These are phyloP conservation scores for Camellia japonica DNA, from an alignment of 148 eudicot genomes.

Conservation along the genomic window DNA sequence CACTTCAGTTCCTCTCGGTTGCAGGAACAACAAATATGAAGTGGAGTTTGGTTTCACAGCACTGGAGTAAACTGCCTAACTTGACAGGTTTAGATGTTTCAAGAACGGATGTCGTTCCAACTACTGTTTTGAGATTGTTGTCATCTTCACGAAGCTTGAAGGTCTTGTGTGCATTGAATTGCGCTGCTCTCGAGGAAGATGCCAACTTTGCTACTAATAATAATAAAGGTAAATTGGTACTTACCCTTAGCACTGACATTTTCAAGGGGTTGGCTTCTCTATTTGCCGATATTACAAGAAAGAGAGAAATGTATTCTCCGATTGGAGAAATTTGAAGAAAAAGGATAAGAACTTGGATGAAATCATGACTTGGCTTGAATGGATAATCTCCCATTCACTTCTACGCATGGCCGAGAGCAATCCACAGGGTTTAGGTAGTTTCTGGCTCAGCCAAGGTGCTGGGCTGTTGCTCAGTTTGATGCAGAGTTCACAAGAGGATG, in stretches of 20 bases:
- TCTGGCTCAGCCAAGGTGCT: conserved; percentile 96
- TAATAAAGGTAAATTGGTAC: conserved; percentile 62
- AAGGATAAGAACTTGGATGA: conserved; percentile 56
- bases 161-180: conserved; percentile 79
- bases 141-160: conserved; percentile 55
- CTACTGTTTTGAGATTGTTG: conserved; percentile 51
- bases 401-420: conserved; percentile 84
- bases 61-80: conserved; percentile 65
- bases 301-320: conserved; percentile 53
- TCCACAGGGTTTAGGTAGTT: conserved; percentile 71
- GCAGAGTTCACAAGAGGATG: conserved; percentile 93
- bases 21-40: conserved; percentile 76
- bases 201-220: conserved; percentile 35
- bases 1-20: conserved; percentile 67
- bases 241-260: conserved; percentile 56
- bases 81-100: conserved; percentile 87
- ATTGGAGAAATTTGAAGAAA: conserved; percentile 58
- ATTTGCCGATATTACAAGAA: conserved; percentile 56
- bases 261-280: conserved; percentile 57
- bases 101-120: conserved; percentile 64
- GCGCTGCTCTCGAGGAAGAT: conserved; percentile 67
- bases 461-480: conserved; percentile 68
- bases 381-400: conserved; percentile 81
- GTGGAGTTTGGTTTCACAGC: conserved; percentile 65
- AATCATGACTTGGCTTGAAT: conserved; percentile 85